Base-by-base conservation (phyloP, 2,329 filamentous ascomycete genomes). In the Microdochium bolleyi region DNA sequence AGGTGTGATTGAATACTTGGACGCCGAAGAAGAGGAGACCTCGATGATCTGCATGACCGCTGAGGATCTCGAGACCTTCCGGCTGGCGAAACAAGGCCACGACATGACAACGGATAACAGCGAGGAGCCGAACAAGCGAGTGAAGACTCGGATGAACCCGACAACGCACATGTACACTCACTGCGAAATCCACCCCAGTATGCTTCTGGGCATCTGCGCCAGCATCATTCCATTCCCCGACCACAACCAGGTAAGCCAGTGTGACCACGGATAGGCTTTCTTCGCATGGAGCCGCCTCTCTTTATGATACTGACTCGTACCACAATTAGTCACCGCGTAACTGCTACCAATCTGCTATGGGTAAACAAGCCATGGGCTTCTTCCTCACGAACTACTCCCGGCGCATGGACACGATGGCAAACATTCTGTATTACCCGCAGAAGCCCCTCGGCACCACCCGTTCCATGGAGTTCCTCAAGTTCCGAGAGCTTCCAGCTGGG, bases 151-250 rank as follows among this genome's bases (percentile, higher is more conserved):
- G 63, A 83, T 94, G 44, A 96, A 95, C 63, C 85, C 88, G 22
- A 88, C 86, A 4, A 91, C 92, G 16, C 89, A 95, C 70, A 90
- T 87, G 64, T 97, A 92, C 78, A 99, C 94, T 0, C 95, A 99
- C 70, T 99, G 95, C 71, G 94, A 99, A 73, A 97, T 99, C 68
- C 95, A 99, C 64, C 95, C 94, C 21, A 96, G 91, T 71, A 99
- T 99, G 94, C 94, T 99, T 69, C 75, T 99, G 52, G 94, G 94
- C 67, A 95, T 99, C 58, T 99, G 95, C 67, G 94, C 94, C 63
- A 96, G 92, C 73, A 99, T 99, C 70, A 99, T 99, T 76, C 94
- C 94, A 0, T 99, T 99, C 83, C 94, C 95, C 1, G 94, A 99
- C 74, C 94, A 99, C 76, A 99, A 99, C 69, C 89, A 90, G 74